phyloP scores from a whole-genome alignment of 441 rosid genomes.

The Eutrema salsugineum region DNA sequence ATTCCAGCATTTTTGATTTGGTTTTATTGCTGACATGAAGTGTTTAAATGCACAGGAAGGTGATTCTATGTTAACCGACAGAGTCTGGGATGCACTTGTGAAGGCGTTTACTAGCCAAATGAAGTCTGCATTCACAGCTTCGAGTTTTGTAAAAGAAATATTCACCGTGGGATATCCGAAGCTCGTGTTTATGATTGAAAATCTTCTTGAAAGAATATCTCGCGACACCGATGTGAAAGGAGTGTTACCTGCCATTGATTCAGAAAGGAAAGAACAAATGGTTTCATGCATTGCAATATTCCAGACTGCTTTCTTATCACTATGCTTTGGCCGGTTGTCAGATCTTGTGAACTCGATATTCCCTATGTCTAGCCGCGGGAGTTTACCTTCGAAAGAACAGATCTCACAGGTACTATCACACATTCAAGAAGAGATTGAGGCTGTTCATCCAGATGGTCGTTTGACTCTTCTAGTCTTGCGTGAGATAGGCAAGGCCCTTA shows the following conservation, averaged over 20 bases:
- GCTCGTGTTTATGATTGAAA: conserved; percentile 78
- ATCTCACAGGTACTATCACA: conserved; percentile 74
- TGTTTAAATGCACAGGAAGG: conserved; percentile 59
- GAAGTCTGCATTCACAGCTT: conserved; percentile 95
- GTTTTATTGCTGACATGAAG: conserved; percentile 19
- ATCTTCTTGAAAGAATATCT: conserved; percentile 82
- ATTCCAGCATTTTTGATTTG: background rate
- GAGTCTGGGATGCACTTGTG: conserved; percentile 97
- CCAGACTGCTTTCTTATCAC: conserved; percentile 85
- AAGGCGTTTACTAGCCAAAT: conserved; percentile 87
- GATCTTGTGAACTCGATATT: conserved; percentile 86
- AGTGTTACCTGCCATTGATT: conserved; percentile 75
- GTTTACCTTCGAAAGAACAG: conserved; percentile 88
- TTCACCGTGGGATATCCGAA: conserved; percentile 93
- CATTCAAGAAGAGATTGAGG: conserved; percentile 91
- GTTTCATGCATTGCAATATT: conserved; percentile 74
- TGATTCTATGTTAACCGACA: conserved; percentile 76
- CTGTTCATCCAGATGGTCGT: conserved; percentile 85
- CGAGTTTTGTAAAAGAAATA: conserved; percentile 96
- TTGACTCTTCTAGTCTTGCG: conserved; percentile 89
- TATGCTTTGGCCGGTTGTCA: conserved; percentile 76
- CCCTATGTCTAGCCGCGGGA: conserved; percentile 94
- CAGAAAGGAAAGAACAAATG: conserved; percentile 78
- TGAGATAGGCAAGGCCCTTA: conserved; percentile 83
- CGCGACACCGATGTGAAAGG: conserved; percentile 86